Evolutionary conservation across 495 filamentous ascomycete species (phyloP).

Genomic region (Rhypophila decipiens): DNA sequence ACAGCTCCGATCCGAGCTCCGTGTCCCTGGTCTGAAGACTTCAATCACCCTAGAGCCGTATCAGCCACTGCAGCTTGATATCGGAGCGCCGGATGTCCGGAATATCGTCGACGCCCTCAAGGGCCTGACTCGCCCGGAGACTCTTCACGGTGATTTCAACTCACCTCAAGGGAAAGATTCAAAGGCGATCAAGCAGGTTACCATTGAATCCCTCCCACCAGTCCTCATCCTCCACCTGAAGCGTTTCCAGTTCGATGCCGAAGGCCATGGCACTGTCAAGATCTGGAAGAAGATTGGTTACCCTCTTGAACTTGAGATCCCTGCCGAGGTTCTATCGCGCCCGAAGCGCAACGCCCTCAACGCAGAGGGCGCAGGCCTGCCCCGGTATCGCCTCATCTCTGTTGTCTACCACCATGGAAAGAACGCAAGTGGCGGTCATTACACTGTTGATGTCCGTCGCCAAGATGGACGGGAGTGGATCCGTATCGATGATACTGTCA

Average conservation of each 20-base stretch:
- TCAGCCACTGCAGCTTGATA: conserved; percentile 91
- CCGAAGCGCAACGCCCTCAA: conserved; percentile 59
- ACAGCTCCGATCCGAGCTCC: conserved; percentile 82
- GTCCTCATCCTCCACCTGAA: conserved; percentile 94
- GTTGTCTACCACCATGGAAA: conserved; percentile 98
- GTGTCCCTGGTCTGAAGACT: conserved; percentile 76
- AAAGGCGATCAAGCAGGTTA: conserved; percentile 83
- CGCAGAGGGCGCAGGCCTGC: conserved; percentile 54
- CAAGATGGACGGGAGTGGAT: conserved; percentile 95
- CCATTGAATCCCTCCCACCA: conserved; percentile 87
- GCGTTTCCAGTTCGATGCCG: conserved; percentile 90
- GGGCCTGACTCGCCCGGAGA: conserved; percentile 74
- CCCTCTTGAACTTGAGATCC: conserved; percentile 88
- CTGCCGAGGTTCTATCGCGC: conserved; percentile 81
- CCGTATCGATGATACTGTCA: conserved; percentile 87
- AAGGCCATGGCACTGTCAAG: conserved; percentile 91
- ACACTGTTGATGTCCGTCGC: conserved; percentile 90
- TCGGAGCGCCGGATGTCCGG: conserved; percentile 73
- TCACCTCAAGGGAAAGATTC: conserved; percentile 70
- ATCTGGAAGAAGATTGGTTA: conserved; percentile 99
- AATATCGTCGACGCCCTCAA: conserved; percentile 91
- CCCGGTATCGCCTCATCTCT: conserved; percentile 78
- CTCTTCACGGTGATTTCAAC: conserved; percentile 79
- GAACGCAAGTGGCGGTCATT: conserved; percentile 89
- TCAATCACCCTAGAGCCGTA: conserved; percentile 92